Conservation (phyloP, 1,139 yeast genomes). For the Protomyces gravidus region DNA sequence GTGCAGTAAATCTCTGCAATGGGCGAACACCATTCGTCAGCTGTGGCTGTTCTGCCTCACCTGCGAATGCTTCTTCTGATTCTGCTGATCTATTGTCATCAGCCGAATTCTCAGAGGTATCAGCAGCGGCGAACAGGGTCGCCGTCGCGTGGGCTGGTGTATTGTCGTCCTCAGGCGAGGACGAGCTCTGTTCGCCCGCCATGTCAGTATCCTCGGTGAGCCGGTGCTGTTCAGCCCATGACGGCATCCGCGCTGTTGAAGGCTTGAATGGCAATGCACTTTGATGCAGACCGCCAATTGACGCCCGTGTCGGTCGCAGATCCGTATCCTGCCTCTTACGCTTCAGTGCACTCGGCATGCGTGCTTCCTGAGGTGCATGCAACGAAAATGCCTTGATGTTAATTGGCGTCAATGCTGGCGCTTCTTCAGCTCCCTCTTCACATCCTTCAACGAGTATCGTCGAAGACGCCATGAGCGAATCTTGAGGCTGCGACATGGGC, state of each 20-base stretch:
- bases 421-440: not conserved
- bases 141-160: too few relatives aligned
- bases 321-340: not conserved
- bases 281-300: not conserved
- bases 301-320: not conserved
- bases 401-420: not conserved
- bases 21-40: not conserved
- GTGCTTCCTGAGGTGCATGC: not conserved
- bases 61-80: too few relatives aligned
- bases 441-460: not conserved
- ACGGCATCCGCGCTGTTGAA: too few relatives aligned
- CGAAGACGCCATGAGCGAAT: not conserved
- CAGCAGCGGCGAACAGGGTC: too few relatives aligned
- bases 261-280: not conserved
- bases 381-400: not conserved
- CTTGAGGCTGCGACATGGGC: not conserved
- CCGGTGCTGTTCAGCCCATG: too few relatives aligned
- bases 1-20: constrained; percentile 6
- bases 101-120: too few relatives aligned
- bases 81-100: too few relatives aligned
- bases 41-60: too few relatives aligned
- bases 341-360: not conserved
- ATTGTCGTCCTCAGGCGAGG: too few relatives aligned
- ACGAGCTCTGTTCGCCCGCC: too few relatives aligned
- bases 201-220: too few relatives aligned